These are phyloP conservation scores for Mycena filopes DNA, from an alignment of 768 basidiomycete genomes.

Conservation along the genomic window DNA sequence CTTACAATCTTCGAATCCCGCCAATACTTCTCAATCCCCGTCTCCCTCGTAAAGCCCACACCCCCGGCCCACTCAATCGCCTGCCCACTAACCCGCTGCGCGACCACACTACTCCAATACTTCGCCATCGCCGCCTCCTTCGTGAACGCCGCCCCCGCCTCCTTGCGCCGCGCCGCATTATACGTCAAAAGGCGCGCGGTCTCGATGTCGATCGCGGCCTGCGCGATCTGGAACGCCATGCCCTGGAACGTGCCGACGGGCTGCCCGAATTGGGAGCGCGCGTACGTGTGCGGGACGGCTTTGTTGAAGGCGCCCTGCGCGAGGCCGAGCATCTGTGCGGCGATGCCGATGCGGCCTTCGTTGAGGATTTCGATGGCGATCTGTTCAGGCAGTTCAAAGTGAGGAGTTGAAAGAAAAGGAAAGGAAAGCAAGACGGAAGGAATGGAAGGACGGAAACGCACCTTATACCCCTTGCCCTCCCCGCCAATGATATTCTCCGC, in stretches of 20 bases:
- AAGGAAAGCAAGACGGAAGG: constrained; percentile 34
- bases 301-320: constrained; percentile 98
- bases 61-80: constrained; percentile 99
- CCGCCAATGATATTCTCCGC: constrained; percentile 92
- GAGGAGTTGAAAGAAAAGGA: neutral
- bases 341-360: constrained; percentile 97
- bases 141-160: constrained; percentile 85
- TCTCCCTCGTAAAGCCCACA: constrained; percentile 91
- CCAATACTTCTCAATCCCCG: constrained; percentile 97
- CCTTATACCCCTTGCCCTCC: constrained; percentile 93
- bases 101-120: constrained; percentile 89
- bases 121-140: constrained; percentile 99
- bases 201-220: constrained; percentile 91
- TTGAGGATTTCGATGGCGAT: constrained; percentile 97
- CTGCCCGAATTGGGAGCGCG: constrained; percentile 95
- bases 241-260: constrained; percentile 95
- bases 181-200: constrained; percentile 92
- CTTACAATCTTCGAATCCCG: constrained; percentile 95
- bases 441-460: constrained; percentile 34
- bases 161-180: constrained; percentile 95
- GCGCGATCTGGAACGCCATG: constrained; percentile 94
- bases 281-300: constrained; percentile 93
- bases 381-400: constrained; percentile 48
- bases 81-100: constrained; percentile 85
- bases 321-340: constrained; percentile 98